Base-by-base conservation (phyloP, 768 basidiomycete genomes). In the Mycena kentingensis region DNA sequence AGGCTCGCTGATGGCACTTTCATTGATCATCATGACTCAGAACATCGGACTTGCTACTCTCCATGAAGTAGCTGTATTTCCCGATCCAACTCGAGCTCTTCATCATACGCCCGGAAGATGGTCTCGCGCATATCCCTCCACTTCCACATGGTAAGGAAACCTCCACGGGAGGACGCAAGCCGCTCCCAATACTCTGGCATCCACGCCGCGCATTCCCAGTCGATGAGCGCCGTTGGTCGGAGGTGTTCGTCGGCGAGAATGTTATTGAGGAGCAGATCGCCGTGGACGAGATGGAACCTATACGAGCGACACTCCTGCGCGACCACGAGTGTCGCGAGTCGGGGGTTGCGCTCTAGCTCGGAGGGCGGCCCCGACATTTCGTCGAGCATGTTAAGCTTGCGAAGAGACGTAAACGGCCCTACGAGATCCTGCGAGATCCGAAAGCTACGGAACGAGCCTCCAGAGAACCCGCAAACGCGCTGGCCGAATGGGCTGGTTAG, bases 211-310 rank as follows among this genome's bases (percentile, higher is more conserved):
- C 56, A 60, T 46, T 64, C 63, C 62, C 63, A 66, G 52, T 66
- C 65, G 26, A 66, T 46, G 12, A 66, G 32, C 18, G 61, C 65
- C 34, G 60, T 57, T 5, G 57, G 54, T 7, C 49, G 50, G n/a
- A 62, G 54, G 1, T 60, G 35, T 2, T 57, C 37, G 49, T 68
- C 66, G n/a, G 67, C 59, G 3, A 75, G 61, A 45, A 73, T 60
- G 61, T 73, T 75, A 37, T 67, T 67, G 12, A 66, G 68, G 39
- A 70, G 65, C 34, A 75, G 37, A 52, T 75, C 72, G 31, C 71
- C 70, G 56, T 75, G 73, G 29, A 61, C 61, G 58, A 74, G 57
- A 46, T 44, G 39, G n/a, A 63, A 49, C 10, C 41, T 22, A 46
- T 65, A 61, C 16, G 41, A 36, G 43, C 41, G 47, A 6, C 27